Percentiles rank a stretch among this genome's conserved stretches.
Evolutionary conservation across 2,329 filamentous ascomycete species (phyloP).

Genomic region (Podosphaera aphanis): DNA sequence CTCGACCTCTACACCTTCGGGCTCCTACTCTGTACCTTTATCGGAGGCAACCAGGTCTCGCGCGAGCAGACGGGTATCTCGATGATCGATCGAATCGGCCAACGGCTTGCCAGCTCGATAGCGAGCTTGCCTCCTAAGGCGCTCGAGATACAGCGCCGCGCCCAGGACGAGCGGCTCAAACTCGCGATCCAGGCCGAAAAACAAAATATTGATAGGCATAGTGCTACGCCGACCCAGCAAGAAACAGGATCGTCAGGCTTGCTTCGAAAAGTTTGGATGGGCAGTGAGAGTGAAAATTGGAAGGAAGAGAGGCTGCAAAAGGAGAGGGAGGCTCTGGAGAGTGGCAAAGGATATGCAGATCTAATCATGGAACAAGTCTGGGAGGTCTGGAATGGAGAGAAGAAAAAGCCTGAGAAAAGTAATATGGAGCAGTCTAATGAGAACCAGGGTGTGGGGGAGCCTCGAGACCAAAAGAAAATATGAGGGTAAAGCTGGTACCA

Average conservation of each 20-base stretch:
- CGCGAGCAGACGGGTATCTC: constrained; percentile 13
- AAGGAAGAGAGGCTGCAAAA: constrained; percentile 15
- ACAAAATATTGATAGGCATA: background rate
- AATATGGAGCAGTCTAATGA: background rate
- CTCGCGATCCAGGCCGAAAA: constrained; percentile 2
- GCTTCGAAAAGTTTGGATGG: constrained; percentile 32
- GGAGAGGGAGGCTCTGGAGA: constrained; percentile 15
- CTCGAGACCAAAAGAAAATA: background rate
- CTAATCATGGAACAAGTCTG: constrained; percentile 23
- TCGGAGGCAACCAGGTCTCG: constrained; percentile 13
- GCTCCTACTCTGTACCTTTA: constrained; percentile 20
- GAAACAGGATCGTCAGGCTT: constrained; percentile 7
- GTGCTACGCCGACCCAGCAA: background rate
- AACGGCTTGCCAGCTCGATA: constrained; percentile 2
- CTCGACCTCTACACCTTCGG: constrained; percentile 35
- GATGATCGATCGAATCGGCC: constrained; percentile 8
- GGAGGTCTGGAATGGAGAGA: constrained; percentile 24
- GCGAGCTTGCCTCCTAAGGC: constrained; percentile 8
- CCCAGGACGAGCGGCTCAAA: constrained; percentile 8
- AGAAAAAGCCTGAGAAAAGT: constrained; percentile 15
- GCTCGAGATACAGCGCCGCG: constrained; percentile 8
- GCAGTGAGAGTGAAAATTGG: constrained; percentile 23
- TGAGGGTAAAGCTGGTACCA: background rate
- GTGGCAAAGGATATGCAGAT: constrained; percentile 19
- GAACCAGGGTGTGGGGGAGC: background rate